phyloP scores from a whole-genome alignment of 305 asterid species.

The Lippia alba region DNA sequence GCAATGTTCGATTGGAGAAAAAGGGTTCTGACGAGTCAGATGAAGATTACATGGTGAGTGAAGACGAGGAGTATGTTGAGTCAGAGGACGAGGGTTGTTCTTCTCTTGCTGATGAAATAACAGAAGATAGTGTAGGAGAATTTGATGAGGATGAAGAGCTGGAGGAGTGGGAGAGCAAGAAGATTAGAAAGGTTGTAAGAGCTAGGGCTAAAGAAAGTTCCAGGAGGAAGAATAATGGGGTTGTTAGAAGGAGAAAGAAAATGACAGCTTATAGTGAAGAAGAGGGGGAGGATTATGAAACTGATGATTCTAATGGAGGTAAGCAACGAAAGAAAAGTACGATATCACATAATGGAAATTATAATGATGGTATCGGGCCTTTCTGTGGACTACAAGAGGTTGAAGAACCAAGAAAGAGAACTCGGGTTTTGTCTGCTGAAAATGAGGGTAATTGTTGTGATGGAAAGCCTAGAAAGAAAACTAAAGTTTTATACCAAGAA shows the following conservation, averaged over 20 bases:
- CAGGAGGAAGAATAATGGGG: slow-evolving; percentile 39
- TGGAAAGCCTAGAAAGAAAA: slow-evolving; percentile 33
- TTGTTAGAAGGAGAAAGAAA: slow-evolving; percentile 35
- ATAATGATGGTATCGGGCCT: slow-evolving; percentile 29
- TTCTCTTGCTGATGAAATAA: slow-evolving; percentile 52
- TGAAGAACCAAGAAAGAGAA: slow-evolving; percentile 27
- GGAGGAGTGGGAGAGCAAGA: slow-evolving; percentile 40
- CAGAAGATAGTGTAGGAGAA: slow-evolving; percentile 46
- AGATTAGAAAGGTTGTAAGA: slow-evolving; percentile 41
- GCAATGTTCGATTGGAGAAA: slow-evolving; percentile 42
- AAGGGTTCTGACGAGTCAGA: slow-evolving; percentile 62
- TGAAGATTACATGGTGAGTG: slow-evolving; percentile 66
- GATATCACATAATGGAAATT: slow-evolving; percentile 28
- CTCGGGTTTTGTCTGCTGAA: slow-evolving; percentile 22
- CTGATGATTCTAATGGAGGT: slow-evolving; percentile 33
- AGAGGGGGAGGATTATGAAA: slow-evolving; percentile 34
- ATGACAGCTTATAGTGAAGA: slow-evolving; percentile 32
- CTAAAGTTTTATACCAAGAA: slow-evolving; percentile 45
- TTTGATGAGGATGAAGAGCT: slow-evolving; percentile 40
- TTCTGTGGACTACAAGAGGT: slow-evolving; percentile 44
- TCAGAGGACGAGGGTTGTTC: slow-evolving; percentile 62
- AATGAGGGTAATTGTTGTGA: slow-evolving; percentile 15
- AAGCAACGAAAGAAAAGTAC: slow-evolving; percentile 25
- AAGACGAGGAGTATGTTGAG: slow-evolving; percentile 52
- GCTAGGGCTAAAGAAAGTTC: slow-evolving; percentile 31